Percentiles rank a stretch among this genome's conserved stretches.
Evolutionary conservation across 129 eudicot genomes (phyloP).

Genomic region (Helianthus annuus): HanXRQr2.0-SUNRISE NC_035437.2:120620170-120620669

Average conservation of each 20-base stretch:
- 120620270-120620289: constrained; percentile 39
- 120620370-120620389: constrained; percentile 83
- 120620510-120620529: constrained; percentile 19
- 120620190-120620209: constrained; percentile 35
- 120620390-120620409: constrained; percentile 76
- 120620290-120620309: constrained; percentile 49
- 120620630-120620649: constrained; percentile 1
- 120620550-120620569: constrained; percentile 19
- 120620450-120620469: neutral
- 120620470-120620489: neutral
- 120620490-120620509: constrained; percentile 14
- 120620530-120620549: constrained; percentile 25
- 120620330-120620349: constrained; percentile 90
- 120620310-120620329: constrained; percentile 82
- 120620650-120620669: neutral
- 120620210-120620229: constrained; percentile 34
- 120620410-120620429: constrained; percentile 76
- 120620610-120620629: constrained; percentile 8
- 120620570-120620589: neutral
- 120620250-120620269: constrained; percentile 31
- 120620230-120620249: constrained; percentile 15
- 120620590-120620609: neutral
- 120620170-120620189: constrained; percentile 37
- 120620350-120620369: constrained; percentile 69
- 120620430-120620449: constrained; percentile 34